Conservation (phyloP, 192 early-diverging fungal species). For the Dissophora globulifera region DNA sequence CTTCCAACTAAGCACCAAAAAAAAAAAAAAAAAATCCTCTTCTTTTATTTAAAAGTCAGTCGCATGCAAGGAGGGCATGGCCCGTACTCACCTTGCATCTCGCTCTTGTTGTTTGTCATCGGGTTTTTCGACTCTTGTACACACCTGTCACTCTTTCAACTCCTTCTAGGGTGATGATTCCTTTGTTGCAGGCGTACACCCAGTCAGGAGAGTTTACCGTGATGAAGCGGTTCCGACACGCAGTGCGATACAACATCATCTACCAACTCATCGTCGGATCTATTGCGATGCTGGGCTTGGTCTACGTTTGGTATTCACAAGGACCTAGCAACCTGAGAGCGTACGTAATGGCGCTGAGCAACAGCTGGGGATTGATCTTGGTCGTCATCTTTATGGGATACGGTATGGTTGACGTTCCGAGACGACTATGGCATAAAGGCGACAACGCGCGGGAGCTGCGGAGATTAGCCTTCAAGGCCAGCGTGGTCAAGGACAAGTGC, state of each 20-base stretch:
- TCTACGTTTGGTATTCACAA: constrained; percentile 71
- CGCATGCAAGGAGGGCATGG: constrained; percentile 14
- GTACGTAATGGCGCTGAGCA: constrained; percentile 91
- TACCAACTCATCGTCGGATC: constrained; percentile 81
- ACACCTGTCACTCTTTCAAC: neutral
- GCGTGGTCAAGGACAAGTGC: constrained; percentile 79
- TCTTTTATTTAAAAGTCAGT: neutral
- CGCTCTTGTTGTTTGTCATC: too few relatives aligned
- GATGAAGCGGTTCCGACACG: constrained; percentile 72
- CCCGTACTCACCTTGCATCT: neutral
- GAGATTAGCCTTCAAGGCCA: constrained; percentile 73
- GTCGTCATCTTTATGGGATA: constrained; percentile 93
- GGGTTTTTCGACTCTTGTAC: neutral
- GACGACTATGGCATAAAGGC: constrained; percentile 83
- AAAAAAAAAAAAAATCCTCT: neutral
- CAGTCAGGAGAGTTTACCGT: constrained; percentile 87
- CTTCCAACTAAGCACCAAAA: neutral
- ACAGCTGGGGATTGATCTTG: constrained; percentile 93
- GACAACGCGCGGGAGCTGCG: constrained; percentile 68
- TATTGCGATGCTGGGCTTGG: constrained; percentile 74
- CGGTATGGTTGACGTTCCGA: constrained; percentile 90
- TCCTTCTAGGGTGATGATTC: constrained; percentile 71
- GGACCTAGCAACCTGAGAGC: constrained; percentile 69
- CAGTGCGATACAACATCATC: constrained; percentile 82
- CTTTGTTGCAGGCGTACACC: constrained; percentile 86